phyloP scores from a whole-genome alignment of 495 filamentous ascomycete genomes.

The Delitschia confertaspora region DNA sequence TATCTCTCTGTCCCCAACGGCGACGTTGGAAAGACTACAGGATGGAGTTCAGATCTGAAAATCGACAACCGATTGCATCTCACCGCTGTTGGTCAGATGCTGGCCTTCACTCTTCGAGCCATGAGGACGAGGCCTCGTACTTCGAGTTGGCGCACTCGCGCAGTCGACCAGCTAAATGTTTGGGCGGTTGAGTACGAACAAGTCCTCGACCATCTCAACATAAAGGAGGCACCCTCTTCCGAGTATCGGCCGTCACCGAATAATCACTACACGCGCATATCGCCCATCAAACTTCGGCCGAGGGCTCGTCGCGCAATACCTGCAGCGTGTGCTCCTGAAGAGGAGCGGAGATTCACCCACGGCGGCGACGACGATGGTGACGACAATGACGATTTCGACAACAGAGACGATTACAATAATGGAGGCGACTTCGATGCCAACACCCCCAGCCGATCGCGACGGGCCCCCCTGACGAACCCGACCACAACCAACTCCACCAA shows the following conservation, averaged over 20 bases:
- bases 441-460: slow-evolving; percentile 17
- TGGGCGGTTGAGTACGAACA: slow-evolving; percentile 24
- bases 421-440: slow-evolving; percentile 17
- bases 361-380: slow-evolving; percentile 16
- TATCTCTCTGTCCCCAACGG: slow-evolving; percentile 26
- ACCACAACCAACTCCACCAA: slow-evolving; percentile 28
- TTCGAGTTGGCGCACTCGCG: slow-evolving; percentile 14
- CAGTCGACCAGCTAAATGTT: slow-evolving; percentile 10
- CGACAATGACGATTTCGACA: too few species aligned
- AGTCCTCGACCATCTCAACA: slow-evolving; percentile 9
- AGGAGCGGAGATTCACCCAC: slow-evolving; percentile 11
- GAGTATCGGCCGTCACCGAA: slow-evolving; percentile 22
- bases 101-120: slow-evolving; percentile 23
- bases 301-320: slow-evolving; percentile 1
- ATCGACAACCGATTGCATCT: slow-evolving; percentile 23
- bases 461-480: slow-evolving; percentile 31
- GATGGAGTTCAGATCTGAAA: slow-evolving; percentile 16
- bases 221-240: slow-evolving; percentile 17
- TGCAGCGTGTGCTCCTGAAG: slow-evolving; percentile 1
- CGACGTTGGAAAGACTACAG: slow-evolving; percentile 17
- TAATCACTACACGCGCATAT: slow-evolving; percentile 12
- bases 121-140: slow-evolving; percentile 12
- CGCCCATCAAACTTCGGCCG: slow-evolving; percentile 17
- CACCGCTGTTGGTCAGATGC: slow-evolving; percentile 24
- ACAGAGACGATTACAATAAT: too few species aligned